Percentiles rank a stretch among this genome's conserved stretches.
Conservation (phyloP, 2,329 filamentous ascomycete genomes). For the Botrytis sinoallii region DNA sequence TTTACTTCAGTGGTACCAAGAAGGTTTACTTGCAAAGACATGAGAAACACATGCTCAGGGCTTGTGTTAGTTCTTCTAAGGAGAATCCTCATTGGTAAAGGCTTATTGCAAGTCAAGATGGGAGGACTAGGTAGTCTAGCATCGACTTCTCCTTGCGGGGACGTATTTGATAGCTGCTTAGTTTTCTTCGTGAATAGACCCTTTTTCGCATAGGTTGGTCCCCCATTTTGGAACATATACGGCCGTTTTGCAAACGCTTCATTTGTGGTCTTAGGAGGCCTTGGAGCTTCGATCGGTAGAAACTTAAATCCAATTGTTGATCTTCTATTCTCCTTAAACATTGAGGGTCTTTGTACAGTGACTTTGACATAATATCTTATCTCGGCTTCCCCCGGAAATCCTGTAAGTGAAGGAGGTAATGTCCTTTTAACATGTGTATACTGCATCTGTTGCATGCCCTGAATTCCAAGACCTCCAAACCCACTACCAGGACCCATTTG, state of each 20-base stretch:
- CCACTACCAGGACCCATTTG: constrained; percentile 53
- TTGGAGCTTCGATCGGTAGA: constrained; percentile 86
- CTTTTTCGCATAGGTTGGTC: constrained; percentile 36
- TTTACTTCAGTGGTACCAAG: constrained; percentile 76
- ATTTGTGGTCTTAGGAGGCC: constrained; percentile 62
- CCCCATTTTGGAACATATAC: constrained; percentile 51
- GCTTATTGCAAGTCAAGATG: constrained; percentile 84
- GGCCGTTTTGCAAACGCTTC: constrained; percentile 82
- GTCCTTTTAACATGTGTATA: constrained; percentile 77
- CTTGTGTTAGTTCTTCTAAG: constrained; percentile 71
- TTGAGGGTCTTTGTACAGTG: constrained; percentile 83
- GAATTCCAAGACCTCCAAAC: constrained; percentile 57
- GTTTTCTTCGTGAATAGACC: constrained; percentile 35
- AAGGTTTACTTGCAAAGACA: constrained; percentile 77
- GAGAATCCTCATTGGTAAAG: constrained; percentile 75
- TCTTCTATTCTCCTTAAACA: constrained; percentile 88
- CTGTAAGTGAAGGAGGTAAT: constrained; percentile 83
- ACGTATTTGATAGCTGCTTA: constrained; percentile 41
- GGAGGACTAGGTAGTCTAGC: constrained; percentile 82
- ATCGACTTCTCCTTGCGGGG: constrained; percentile 71
- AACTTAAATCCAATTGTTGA: constrained; percentile 72
- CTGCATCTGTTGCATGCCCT: constrained; percentile 60
- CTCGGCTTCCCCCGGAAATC: constrained; percentile 82
- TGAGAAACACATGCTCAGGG: constrained; percentile 68
- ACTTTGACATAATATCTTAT: constrained; percentile 94